Base-by-base conservation (phyloP, 768 basidiomycete species). In the Termitomyces heimii region DNA sequence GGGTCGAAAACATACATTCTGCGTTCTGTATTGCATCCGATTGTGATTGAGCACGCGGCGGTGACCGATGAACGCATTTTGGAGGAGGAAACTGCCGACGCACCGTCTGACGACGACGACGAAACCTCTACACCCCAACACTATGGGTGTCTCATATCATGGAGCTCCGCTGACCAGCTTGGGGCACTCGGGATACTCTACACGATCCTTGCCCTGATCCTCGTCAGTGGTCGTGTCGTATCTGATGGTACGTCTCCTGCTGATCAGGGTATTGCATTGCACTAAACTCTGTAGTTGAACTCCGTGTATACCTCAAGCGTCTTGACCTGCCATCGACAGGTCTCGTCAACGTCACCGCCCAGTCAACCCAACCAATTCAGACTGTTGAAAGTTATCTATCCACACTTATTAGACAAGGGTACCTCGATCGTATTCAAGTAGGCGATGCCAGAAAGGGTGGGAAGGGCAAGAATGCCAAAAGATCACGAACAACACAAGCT, bases 1-100 rank as follows among this genome's bases (percentile, higher is more conserved):
- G 83, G 88, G 1, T 84, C 89, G 1, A 93, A 91, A 65, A 83
- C 84, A 6, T 98, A 89, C 67, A 89, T 95, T 44, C 75, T 97
- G 18, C 87, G 94, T 46, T 94, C 93, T 1, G 73, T 68, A 1
- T 78, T 97, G 16, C 74, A 91, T 54, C 69, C 82, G 0, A 60
- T 68, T 13, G 72, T 96, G 53, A 82, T 94, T 51, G 81, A 82
- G 55, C 72, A 77, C 31, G 84, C 90, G 0, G 76, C 81, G 2
- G 64, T 77, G 16, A 77, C 82, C 0, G 80, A 84, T 60, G 79
- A 80, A 49, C 76, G 82, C 50, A 77, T 84, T 37, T 70, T 77
- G 0, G 79, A 81, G 22, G 75, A 75, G 14, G 79, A 81, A 54
- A 71, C 68, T 10, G 70, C 74, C 5, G 79, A 80, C 20, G 78